These are phyloP conservation scores for Suillus decipiens DNA, from an alignment of 768 basidiomycete species.

Conservation along the genomic window DNA sequence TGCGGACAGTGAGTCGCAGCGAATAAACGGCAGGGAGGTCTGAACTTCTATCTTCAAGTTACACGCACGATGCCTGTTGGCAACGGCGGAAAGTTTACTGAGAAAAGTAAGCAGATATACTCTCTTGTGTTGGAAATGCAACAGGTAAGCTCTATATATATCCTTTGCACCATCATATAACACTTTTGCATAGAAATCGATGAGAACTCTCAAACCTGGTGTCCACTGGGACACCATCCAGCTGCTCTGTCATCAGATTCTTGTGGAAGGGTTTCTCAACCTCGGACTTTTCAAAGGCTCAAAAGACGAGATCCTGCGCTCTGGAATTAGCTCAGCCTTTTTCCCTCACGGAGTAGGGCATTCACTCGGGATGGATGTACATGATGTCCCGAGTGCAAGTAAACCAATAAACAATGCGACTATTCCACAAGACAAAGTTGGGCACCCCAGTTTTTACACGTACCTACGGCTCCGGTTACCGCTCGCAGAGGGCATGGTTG, in stretches of 20 bases:
- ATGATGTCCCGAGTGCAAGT: slow-evolving; percentile 85
- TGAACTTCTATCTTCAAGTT: slow-evolving; percentile 51
- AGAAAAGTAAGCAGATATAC: slow-evolving; percentile 81
- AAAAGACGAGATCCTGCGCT: slow-evolving; percentile 68
- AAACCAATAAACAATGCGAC: slow-evolving; percentile 65
- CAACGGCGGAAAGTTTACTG: slow-evolving; percentile 86
- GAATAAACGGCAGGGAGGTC: slow-evolving; percentile 1
- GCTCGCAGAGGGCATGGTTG: slow-evolving; percentile 79
- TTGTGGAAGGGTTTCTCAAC: slow-evolving; percentile 79
- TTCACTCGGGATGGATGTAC: slow-evolving; percentile 91
- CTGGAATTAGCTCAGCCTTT: slow-evolving; percentile 81
- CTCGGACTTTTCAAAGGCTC: slow-evolving; percentile 86
- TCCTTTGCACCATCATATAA: background rate
- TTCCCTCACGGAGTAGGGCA: slow-evolving; percentile 96
- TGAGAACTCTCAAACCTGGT: slow-evolving; percentile 71
- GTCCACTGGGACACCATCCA: slow-evolving; percentile 91
- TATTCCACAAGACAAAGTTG: slow-evolving; percentile 36
- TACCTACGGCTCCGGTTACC: slow-evolving; percentile 80
- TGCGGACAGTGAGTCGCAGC: slow-evolving; percentile 50
- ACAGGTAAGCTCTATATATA: slow-evolving; percentile 43
- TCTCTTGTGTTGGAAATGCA: slow-evolving; percentile 92
- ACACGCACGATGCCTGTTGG: slow-evolving; percentile 92
- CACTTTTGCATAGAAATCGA: slow-evolving; percentile 53
- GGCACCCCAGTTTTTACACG: slow-evolving; percentile 71
- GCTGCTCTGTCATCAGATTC: slow-evolving; percentile 74